Conservation (phyloP, 2,329 filamentous ascomycete genomes). For the Didymella exigua region DNA sequence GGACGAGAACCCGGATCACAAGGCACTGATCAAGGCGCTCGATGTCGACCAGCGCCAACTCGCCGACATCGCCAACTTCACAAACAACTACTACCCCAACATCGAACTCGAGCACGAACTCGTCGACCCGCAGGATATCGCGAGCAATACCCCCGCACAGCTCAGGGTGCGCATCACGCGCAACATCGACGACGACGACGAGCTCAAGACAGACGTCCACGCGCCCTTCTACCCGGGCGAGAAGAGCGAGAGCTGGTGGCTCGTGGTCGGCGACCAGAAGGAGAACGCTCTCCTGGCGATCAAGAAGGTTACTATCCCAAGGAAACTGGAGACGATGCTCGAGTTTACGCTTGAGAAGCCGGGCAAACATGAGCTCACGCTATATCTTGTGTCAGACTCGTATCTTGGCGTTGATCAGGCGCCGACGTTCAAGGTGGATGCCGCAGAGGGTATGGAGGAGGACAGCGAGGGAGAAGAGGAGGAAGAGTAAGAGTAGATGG, state of each 20-base stretch:
- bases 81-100: constrained; percentile 95
- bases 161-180: constrained; percentile 84
- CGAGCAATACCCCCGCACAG: constrained; percentile 79
- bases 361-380: constrained; percentile 84
- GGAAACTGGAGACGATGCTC: constrained; percentile 76
- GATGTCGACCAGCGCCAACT: constrained; percentile 82
- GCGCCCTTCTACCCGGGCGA: constrained; percentile 90
- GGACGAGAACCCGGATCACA: constrained; percentile 84
- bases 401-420: constrained; percentile 98
- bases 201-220: constrained; percentile 82
- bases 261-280: constrained; percentile 91
- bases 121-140: constrained; percentile 78
- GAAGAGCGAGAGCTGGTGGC: constrained; percentile 99
- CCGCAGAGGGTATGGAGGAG: constrained; percentile 92
- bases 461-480: constrained; percentile 77
- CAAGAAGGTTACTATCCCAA: constrained; percentile 88
- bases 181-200: constrained; percentile 74
- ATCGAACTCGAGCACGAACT: constrained; percentile 89
- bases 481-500: not conserved
- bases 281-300: constrained; percentile 87
- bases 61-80: constrained; percentile 88
- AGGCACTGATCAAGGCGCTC: constrained; percentile 75
- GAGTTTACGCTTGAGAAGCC: constrained; percentile 87
- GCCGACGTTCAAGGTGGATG: constrained; percentile 82
- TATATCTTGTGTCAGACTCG: constrained; percentile 96